Evolutionary conservation across 768 basidiomycete genomes (phyloP).

Genomic region (Tricholomella constricta): DNA sequence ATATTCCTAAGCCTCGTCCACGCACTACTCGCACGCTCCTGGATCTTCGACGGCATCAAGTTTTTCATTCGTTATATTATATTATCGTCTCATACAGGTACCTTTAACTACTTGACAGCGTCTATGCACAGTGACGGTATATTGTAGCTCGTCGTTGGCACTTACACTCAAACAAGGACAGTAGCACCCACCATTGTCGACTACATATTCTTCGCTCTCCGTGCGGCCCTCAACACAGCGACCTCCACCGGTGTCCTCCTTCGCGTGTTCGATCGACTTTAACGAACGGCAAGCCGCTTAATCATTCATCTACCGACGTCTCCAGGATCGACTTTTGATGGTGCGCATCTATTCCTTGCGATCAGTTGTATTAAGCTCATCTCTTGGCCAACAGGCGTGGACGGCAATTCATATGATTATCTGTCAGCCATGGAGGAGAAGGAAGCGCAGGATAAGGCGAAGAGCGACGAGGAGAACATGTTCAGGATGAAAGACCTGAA

Average conservation of each 20-base stretch:
- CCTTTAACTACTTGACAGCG: no score
- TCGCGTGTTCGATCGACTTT: slow-evolving; percentile 74
- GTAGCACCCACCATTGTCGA: no score
- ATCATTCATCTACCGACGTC: slow-evolving; percentile 91
- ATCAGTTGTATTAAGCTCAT: not conserved
- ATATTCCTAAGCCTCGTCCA: no score
- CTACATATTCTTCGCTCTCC: no score
- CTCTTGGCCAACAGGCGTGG: slow-evolving; percentile 49
- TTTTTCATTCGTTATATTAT: no score
- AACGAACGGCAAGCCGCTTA: slow-evolving; percentile 88
- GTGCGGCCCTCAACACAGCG: no score
- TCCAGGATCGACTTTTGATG: slow-evolving; percentile 93
- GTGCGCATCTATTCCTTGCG: slow-evolving; percentile 20
- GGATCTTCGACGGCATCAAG: no score
- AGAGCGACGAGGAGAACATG: slow-evolving; percentile 42
- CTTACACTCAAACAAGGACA: no score
- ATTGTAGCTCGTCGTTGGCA: no score
- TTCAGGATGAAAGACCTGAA: slow-evolving; percentile 70
- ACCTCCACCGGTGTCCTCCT: slow-evolving; percentile 77
- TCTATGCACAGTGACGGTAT: no score
- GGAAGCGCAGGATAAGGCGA: slow-evolving; percentile 21
- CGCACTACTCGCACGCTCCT: no score
- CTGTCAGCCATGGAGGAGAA: slow-evolving; percentile 46
- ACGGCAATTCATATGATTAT: slow-evolving; percentile 76
- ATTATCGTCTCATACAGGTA: no score